Conservation (phyloP, 2,329 filamentous ascomycete species). For the Aaosphaeria pasadenensis region DNA sequence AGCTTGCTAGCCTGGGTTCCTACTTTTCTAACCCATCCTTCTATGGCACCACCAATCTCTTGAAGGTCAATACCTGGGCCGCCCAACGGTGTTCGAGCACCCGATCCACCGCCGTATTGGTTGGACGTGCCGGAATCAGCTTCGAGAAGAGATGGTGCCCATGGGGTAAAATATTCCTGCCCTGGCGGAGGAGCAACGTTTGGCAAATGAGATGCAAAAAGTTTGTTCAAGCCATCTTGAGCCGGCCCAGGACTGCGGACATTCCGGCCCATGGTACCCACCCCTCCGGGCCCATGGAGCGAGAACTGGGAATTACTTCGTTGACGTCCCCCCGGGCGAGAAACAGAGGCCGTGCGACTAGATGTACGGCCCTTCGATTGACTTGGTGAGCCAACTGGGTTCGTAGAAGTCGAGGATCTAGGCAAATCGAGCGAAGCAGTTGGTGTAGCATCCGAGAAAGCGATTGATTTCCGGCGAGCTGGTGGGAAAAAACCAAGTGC, state of each 20-base stretch:
- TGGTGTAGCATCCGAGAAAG: slow-evolving; percentile 63
- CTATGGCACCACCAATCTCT: slow-evolving; percentile 80
- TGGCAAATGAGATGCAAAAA: slow-evolving; percentile 80
- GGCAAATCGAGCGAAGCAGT: slow-evolving; percentile 62
- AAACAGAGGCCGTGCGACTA: slow-evolving; percentile 38
- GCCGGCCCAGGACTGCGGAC: slow-evolving; percentile 77
- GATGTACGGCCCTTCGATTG: slow-evolving; percentile 32
- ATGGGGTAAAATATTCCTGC: slow-evolving; percentile 49
- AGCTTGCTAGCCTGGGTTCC: slow-evolving; percentile 57
- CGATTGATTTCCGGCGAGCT: slow-evolving; percentile 78
- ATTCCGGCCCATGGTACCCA: slow-evolving; percentile 73
- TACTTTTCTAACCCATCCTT: slow-evolving; percentile 85
- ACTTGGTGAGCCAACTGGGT: slow-evolving; percentile 14
- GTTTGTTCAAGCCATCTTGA: slow-evolving; percentile 77
- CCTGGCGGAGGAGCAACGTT: slow-evolving; percentile 63
- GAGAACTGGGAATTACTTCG: slow-evolving; percentile 43
- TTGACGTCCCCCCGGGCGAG: slow-evolving; percentile 33
- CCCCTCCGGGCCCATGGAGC: slow-evolving; percentile 81
- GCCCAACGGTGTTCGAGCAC: slow-evolving; percentile 24
- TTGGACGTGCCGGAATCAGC: slow-evolving; percentile 23
- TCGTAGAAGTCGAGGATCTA: slow-evolving; percentile 42
- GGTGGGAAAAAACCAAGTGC: slow-evolving; percentile 90
- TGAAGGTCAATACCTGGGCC: slow-evolving; percentile 57
- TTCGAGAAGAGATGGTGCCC: slow-evolving; percentile 35
- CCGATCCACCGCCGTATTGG: slow-evolving; percentile 28